phyloP scores from a whole-genome alignment of 1,284 basidiomycete genomes.

The Microbotryum violaceum region DNA sequence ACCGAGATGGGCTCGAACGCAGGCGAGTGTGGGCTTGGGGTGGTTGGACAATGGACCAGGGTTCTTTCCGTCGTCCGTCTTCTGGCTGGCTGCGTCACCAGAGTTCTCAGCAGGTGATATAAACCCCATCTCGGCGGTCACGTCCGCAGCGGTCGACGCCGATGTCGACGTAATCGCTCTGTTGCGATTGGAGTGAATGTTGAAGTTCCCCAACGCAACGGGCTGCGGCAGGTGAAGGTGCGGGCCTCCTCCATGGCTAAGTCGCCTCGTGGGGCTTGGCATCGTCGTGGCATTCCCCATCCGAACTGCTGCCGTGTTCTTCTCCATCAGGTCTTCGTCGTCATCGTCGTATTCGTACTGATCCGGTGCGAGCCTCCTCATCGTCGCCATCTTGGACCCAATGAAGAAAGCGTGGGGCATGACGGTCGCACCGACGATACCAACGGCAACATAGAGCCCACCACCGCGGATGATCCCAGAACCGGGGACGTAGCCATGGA shows the following conservation, averaged over 20 bases:
- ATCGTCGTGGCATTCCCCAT: neutral
- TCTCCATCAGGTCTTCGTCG: constrained; percentile 1
- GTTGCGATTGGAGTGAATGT: constrained; percentile 5
- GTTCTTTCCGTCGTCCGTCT: neutral
- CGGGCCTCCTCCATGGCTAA: constrained; percentile 1
- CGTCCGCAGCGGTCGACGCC: constrained; percentile 3
- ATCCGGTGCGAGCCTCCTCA: constrained; percentile 52
- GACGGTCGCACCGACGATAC: constrained; percentile 69
- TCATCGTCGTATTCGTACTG: constrained; percentile 22
- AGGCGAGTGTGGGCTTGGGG: constrained; percentile 44
- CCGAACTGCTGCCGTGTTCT: neutral
- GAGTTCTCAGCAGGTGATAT: too few species aligned
- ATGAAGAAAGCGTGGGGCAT: constrained; percentile 90
- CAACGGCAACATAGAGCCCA: constrained; percentile 67
- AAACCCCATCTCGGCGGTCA: too few species aligned
- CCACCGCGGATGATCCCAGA: constrained; percentile 56
- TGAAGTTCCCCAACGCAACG: constrained; percentile 33
- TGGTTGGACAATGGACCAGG: neutral
- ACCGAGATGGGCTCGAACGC: constrained; percentile 65
- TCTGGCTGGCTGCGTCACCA: too few species aligned
- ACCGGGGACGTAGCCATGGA: constrained; percentile 72
- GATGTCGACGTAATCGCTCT: neutral
- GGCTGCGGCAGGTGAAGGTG: constrained; percentile 33
- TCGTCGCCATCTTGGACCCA: constrained; percentile 73
- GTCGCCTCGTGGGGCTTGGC: neutral